A percentile compares a stretch with the other conserved stretches of the same genome.
phyloP scores from a whole-genome alignment of 1,139 yeast genomes.

The Insectozyma bohioensis region DNA sequence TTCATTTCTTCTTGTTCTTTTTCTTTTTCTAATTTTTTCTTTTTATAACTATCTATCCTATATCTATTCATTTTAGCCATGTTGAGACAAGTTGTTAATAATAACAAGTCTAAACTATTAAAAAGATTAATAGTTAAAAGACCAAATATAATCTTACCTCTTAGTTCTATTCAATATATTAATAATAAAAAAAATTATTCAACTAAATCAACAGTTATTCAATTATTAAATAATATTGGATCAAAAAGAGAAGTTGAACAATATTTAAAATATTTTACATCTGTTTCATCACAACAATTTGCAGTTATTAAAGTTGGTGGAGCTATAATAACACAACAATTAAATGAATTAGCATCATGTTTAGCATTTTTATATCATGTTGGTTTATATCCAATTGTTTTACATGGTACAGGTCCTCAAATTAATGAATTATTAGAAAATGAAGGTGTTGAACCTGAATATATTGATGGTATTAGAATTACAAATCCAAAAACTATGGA shows the following conservation, averaged over 20 bases:
- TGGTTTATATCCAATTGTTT: conserved; percentile 92
- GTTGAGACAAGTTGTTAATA: conserved; percentile 18
- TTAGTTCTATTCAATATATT: neutral
- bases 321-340: conserved; percentile 93
- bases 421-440: conserved; percentile 90
- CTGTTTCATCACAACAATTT: conserved; percentile 93
- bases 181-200: conserved; percentile 30
- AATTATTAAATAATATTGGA: conserved; percentile 90
- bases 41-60: conserved; percentile 1
- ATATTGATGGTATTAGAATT: conserved; percentile 94
- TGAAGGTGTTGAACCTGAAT: conserved; percentile 94
- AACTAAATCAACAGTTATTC: conserved; percentile 93
- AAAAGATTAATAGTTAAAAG: conserved; percentile 2
- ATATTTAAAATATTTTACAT: conserved; percentile 91
- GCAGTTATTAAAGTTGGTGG: conserved; percentile 99
- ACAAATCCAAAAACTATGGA: conserved; percentile 95
- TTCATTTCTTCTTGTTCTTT: neutral
- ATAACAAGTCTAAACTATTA: conserved; percentile 1
- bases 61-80: conserved; percentile 8
- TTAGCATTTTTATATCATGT: conserved; percentile 95
- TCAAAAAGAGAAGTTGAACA: conserved; percentile 98
- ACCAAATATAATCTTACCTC: conserved; percentile 2
- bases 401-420: conserved; percentile 99
- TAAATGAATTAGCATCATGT: conserved; percentile 92
- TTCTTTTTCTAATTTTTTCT: conserved; percentile 1